phyloP scores from a whole-genome alignment of 2,329 filamentous ascomycete genomes.

The Didymella arachidicola region DNA sequence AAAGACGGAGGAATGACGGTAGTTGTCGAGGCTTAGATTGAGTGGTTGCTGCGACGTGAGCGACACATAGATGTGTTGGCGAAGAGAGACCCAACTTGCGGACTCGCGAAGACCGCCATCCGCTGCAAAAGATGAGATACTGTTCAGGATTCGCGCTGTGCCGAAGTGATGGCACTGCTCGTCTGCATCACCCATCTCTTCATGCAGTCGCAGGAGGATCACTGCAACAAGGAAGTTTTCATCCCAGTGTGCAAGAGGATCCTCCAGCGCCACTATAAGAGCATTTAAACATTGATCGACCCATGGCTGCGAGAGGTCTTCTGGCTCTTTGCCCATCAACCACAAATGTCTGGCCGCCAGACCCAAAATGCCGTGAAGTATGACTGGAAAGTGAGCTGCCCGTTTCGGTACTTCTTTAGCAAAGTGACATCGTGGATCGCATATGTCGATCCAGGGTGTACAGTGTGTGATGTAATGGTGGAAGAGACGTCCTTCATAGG shows the following conservation, averaged over 20 bases:
- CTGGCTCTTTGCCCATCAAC: constrained; percentile 49
- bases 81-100: constrained; percentile 52
- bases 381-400: constrained; percentile 57
- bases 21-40: constrained; percentile 42
- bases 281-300: constrained; percentile 57
- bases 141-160: constrained; percentile 50
- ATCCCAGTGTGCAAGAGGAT: constrained; percentile 54
- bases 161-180: constrained; percentile 52
- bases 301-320: constrained; percentile 56
- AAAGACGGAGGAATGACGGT: constrained; percentile 40
- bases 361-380: constrained; percentile 58
- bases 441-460: constrained; percentile 41
- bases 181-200: constrained; percentile 55
- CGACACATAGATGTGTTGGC: constrained; percentile 53
- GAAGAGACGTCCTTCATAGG: constrained; percentile 37
- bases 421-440: constrained; percentile 47
- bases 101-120: constrained; percentile 53
- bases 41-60: constrained; percentile 47
- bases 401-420: constrained; percentile 57
- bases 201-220: constrained; percentile 59
- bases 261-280: constrained; percentile 56
- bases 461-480: constrained; percentile 44
- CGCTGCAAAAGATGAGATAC: constrained; percentile 48
- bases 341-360: constrained; percentile 57
- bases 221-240: constrained; percentile 59